Base-by-base conservation (phyloP, 129 eudicot species). In the Centrapalus pauciflorus region DNA sequence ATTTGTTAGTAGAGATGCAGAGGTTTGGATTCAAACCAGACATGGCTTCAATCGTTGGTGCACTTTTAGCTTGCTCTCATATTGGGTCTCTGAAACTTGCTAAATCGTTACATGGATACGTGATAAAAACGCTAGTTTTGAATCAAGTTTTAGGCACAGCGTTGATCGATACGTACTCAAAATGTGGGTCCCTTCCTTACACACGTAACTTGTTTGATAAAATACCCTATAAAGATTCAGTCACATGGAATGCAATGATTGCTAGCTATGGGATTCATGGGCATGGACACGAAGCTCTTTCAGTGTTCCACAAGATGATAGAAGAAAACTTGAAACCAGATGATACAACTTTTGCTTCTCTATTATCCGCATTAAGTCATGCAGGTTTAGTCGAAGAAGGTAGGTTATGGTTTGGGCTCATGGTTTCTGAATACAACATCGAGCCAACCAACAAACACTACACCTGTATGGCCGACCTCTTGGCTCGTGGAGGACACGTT, bases 301-400 rank as follows among this genome's bases (percentile, higher is more conserved):
- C 61, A 7, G 69, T 87, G 64, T 87, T 90, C 70, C 74, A 61
- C 13, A 78, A 76, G 34, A 84, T 90, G 97, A 50, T 64, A 26
- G 77, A 84, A 61, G 45, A 81, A 54, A 66, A 77, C 38, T 29
- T 58, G 43, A 67, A 78, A 56, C 97, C 93, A 52, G 97, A 90
- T 29, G 71, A 78, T 64, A 80, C 88, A 7, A 90, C 90, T 33
- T 87, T 90, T 82, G 86, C 95, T 32, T 75, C 85, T 57, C 87
- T 87, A 9, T 77, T 87, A 38, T 87, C 97, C 19, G 97, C 97
- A 28, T 51, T 87, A 67, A 79, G 97, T 73, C 97, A 90, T 46
- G 76, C 93, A 4, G 95, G 97, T 45, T 77, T 90, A 71, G 88
- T 87, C 27, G 72, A 82, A 24, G 87, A 90, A 79, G 97, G 97